These are phyloP conservation scores for Boletus speciosus DNA, from an alignment of 768 basidiomycete species.

Conservation along the genomic window DNA sequence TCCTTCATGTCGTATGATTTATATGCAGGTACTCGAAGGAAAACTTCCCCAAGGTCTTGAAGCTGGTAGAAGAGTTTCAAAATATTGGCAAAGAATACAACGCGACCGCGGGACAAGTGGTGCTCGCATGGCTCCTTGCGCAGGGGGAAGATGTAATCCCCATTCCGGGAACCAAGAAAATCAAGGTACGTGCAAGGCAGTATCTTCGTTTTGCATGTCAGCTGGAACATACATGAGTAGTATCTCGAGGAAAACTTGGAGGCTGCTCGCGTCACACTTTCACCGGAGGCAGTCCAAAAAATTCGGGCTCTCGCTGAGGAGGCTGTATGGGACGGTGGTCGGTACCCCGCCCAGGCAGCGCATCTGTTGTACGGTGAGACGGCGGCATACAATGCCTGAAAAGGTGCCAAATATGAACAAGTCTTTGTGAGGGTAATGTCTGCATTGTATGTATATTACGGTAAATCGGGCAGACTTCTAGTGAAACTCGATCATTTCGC, in stretches of 20 bases:
- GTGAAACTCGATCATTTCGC: background rate
- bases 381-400: slow-evolving; percentile 3
- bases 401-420: too few relatives aligned
- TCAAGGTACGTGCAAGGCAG: slow-evolving; percentile 23
- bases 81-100: slow-evolving; percentile 32
- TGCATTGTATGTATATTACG: background rate
- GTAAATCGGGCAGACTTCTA: background rate
- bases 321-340: slow-evolving; percentile 26
- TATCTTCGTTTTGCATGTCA: background rate
- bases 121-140: slow-evolving; percentile 40
- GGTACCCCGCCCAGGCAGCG: slow-evolving; percentile 16
- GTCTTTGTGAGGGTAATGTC: background rate
- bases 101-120: slow-evolving; percentile 38
- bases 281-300: slow-evolving; percentile 34
- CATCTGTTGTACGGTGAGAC: slow-evolving; percentile 21
- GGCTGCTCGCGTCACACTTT: slow-evolving; percentile 34
- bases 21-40: slow-evolving; percentile 32
- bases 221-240: slow-evolving; percentile 15
- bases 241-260: slow-evolving; percentile 46
- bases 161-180: slow-evolving; percentile 38
- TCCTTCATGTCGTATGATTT: background rate
- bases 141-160: slow-evolving; percentile 39
- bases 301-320: slow-evolving; percentile 36
- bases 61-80: slow-evolving; percentile 33
- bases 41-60: slow-evolving; percentile 45